Conservation (phyloP, 345 rosid genomes). For the Hypericum androsaemum region DNA sequence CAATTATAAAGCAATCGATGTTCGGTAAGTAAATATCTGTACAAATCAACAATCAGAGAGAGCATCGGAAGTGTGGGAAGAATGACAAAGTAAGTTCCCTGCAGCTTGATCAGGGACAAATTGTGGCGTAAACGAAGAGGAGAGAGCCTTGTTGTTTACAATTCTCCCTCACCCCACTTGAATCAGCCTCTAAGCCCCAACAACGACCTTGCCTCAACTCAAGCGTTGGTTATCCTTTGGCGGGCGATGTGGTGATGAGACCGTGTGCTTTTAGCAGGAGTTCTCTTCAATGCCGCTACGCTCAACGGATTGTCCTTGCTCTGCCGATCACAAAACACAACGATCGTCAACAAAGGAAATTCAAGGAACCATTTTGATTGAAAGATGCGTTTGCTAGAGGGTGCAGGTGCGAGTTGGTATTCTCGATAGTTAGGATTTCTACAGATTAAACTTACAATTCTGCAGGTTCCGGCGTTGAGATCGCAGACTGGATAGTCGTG, state of each 20-base stretch:
- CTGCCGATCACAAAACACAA: slow-evolving; percentile 9
- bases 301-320: slow-evolving; percentile 22
- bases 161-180: background rate
- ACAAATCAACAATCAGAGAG: no score
- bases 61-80: no score
- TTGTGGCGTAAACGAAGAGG: slow-evolving; percentile 1
- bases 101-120: no score
- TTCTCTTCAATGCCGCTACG: slow-evolving; percentile 12
- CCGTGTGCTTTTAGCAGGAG: slow-evolving; percentile 11
- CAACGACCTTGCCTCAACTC: background rate
- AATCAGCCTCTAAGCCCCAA: background rate
- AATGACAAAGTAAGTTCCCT: no score
- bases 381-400: no score
- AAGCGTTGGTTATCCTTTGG: background rate
- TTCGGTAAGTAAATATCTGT: no score
- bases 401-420: no score
- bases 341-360: background rate
- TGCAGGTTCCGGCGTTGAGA: slow-evolving; percentile 16
- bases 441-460: slow-evolving; percentile 12
- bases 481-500: slow-evolving; percentile 24
- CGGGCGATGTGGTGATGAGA: background rate
- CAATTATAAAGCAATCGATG: no score
- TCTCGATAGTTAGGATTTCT: no score
- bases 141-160: background rate
- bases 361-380: background rate